These are phyloP conservation scores for Tetrahymena borealis DNA, from an alignment of 73 alveolate genomes.

Conservation along the genomic window DNA sequence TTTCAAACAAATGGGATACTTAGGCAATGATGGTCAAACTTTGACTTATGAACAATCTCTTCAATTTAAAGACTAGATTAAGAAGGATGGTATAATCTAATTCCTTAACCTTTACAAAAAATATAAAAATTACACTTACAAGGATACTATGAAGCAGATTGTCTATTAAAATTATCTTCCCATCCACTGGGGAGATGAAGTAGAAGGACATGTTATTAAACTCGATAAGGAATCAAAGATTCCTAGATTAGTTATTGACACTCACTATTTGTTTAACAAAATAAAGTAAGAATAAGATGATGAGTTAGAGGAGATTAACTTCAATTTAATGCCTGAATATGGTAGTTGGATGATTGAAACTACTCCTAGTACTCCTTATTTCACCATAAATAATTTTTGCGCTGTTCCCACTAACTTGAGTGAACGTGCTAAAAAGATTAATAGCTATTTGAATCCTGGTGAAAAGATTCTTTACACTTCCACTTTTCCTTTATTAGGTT, in stretches of 20 bases:
- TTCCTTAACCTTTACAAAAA: slow-evolving; percentile 52
- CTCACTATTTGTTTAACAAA: slow-evolving; percentile 3
- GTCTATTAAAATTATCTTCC: slow-evolving; percentile 20
- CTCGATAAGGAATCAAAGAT: slow-evolving; percentile 25
- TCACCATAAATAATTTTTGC: slow-evolving; percentile 15
- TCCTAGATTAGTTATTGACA: slow-evolving; percentile 13
- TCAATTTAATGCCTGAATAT: slow-evolving; percentile 55
- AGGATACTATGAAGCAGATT: slow-evolving; percentile 4
- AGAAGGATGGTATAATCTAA: slow-evolving; percentile 54
- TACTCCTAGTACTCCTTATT: slow-evolving; percentile 70
- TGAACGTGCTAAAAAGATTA: slow-evolving; percentile 19
- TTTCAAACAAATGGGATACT: slow-evolving; percentile 18
- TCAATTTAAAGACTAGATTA: slow-evolving; percentile 35
- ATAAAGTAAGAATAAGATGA: background rate
- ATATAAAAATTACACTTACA: background rate
- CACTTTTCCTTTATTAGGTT: slow-evolving; percentile 23
- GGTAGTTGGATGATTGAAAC: slow-evolving; percentile 86
- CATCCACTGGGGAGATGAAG: slow-evolving; percentile 83
- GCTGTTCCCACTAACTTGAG: slow-evolving; percentile 40
- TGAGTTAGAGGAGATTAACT: slow-evolving; percentile 7
- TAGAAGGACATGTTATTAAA: slow-evolving; percentile 50
- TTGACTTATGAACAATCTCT: slow-evolving; percentile 38
- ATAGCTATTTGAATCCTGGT: slow-evolving; percentile 12
- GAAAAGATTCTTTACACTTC: slow-evolving; percentile 17
- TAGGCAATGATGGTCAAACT: slow-evolving; percentile 17